Evolutionary conservation across 2,329 filamentous ascomycete species (phyloP), one percentile per base, ranked within the genome.

Genomic region (Botrytis tulipae): DNA sequence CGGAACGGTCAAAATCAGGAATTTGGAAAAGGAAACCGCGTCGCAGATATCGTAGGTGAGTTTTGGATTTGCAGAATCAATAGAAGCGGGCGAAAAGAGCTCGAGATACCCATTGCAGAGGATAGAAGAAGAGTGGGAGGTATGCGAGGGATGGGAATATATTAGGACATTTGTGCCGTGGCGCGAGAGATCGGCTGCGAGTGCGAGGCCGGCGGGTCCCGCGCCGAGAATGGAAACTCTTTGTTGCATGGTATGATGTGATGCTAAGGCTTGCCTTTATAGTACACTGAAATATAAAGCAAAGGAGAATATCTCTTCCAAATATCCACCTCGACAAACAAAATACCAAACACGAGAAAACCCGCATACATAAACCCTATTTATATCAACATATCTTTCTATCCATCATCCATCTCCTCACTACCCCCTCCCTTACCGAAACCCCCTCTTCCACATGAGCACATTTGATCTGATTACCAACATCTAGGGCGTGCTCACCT

Each of bases 151-250:
- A 44, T 75, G 74, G 4, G 74, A 74, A 42, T 75, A 75, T 2
- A 75, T 18, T 16, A 75, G n/a, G 10, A 74, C 65, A 25, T 44
- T 62, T 25, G 42, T 71, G 42, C 73, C 74, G n/a, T 57, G 73
- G 37, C 32, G 59, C 22, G 61, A n/a, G 65, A 75, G 74, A 51
- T 75, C 74, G 22, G 74, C 70, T 20, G 73, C 73, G 6, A 75
- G 73, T 2, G 74, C 74, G 61, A 75, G 73, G 5, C 74, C 74
- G 14, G 74, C 69, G 18, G 74, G 73, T 1, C 74, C 74, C 16
- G 73, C 74, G 46, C 74, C 74, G 12, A 75, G 18, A 35, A 75
- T 75, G n/a, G 46, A 74, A n/a, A 75, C 72, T 59, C 72, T 71
- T 6, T n/a, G 72, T 57, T 73, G 74, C 40, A 54, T 69, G 32